Conservation (phyloP, 2,329 filamentous ascomycete genomes). For the Teratosphaeria pseudoeucalypti region DNA sequence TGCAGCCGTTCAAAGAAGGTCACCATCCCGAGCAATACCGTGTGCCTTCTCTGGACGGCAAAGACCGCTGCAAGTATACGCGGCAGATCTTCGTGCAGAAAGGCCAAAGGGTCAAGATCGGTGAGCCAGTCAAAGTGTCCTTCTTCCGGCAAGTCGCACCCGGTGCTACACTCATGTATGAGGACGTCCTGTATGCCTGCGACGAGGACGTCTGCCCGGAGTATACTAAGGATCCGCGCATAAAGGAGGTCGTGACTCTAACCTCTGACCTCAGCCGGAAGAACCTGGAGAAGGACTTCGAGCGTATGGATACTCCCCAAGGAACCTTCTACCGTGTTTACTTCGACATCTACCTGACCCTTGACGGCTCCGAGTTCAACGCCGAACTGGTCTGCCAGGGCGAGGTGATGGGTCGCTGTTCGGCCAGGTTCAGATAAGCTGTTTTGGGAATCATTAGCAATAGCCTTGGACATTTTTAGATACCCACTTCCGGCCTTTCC, state of each 20-base stretch:
- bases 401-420: constrained; percentile 96
- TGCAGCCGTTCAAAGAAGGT: constrained; percentile 97
- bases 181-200: constrained; percentile 94
- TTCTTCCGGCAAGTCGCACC: constrained; percentile 98
- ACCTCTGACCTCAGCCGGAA: constrained; percentile 95
- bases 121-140: constrained; percentile 95
- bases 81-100: constrained; percentile 98
- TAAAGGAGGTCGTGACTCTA: constrained; percentile 97
- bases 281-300: constrained; percentile 98
- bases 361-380: constrained; percentile 96
- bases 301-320: constrained; percentile 97
- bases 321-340: constrained; percentile 81
- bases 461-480: background rate
- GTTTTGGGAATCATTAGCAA: background rate
- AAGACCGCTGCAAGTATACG: constrained; percentile 97
- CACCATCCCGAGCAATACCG: constrained; percentile 98
- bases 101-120: constrained; percentile 97
- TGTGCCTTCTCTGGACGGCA: constrained; percentile 89
- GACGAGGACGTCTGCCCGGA: constrained; percentile 97
- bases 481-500: background rate
- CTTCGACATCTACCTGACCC: constrained; percentile 69
- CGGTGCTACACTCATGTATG: constrained; percentile 96
- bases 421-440: constrained; percentile 64
- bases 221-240: constrained; percentile 97
- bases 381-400: constrained; percentile 98